Evolutionary conservation across 257 asterid species (phyloP).

Genomic region (Solanum verrucosum): DNA sequence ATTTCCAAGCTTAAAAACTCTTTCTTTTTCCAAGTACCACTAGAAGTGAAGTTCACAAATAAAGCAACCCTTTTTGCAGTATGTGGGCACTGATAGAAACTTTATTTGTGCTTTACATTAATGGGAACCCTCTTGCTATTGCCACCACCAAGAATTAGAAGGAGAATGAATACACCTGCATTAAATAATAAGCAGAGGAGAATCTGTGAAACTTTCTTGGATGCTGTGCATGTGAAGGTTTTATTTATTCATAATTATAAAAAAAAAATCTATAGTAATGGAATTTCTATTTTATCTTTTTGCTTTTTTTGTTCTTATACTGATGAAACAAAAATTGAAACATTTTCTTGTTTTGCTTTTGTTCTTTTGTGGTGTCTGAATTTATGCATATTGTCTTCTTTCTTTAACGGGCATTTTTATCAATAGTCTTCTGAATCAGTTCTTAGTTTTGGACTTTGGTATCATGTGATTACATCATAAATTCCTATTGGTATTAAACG

Average conservation of each 20-base stretch:
- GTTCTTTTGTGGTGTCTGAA: background rate
- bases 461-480: background rate
- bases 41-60: background rate
- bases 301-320: background rate
- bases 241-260: constrained; percentile 17
- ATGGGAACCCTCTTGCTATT: background rate
- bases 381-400: background rate
- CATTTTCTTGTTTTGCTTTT: background rate
- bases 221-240: constrained; percentile 45
- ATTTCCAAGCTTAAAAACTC: constrained; percentile 4
- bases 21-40: constrained; percentile 21
- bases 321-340: background rate
- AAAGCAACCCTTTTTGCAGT: constrained; percentile 7
- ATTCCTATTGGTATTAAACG: background rate
- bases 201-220: constrained; percentile 43
- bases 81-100: constrained; percentile 4
- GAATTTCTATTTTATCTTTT: background rate
- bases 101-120: constrained; percentile 18
- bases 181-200: constrained; percentile 2
- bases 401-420: background rate
- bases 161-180: background rate
- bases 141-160: background rate
- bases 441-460: background rate
- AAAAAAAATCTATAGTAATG: background rate
- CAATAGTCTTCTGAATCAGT: background rate